phyloP scores from a whole-genome alignment of 179 eudicot species.

The Gypsophila paniculata region DNA sequence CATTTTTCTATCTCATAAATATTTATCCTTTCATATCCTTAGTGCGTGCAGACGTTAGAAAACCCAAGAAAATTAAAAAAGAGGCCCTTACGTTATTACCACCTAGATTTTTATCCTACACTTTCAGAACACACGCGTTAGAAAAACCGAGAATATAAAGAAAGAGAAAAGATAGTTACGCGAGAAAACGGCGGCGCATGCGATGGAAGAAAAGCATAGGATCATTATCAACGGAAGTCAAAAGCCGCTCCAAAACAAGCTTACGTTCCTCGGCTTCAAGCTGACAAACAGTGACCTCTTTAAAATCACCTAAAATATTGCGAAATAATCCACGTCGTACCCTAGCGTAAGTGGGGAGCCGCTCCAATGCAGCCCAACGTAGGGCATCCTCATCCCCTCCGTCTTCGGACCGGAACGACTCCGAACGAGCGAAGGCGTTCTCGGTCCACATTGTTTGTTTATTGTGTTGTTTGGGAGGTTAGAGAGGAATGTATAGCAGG shows the following conservation, averaged over 20 bases:
- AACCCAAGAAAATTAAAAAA: no score
- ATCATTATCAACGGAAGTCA: slow-evolving; percentile 54
- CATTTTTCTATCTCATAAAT: no score
- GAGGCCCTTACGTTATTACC: no score
- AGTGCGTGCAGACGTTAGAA: no score
- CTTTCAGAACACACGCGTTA: no score
- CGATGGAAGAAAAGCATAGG: slow-evolving; percentile 58
- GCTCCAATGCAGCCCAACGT: slow-evolving; percentile 86
- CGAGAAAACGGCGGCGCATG: slow-evolving; percentile 67
- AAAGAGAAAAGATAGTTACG: slow-evolving; percentile 26
- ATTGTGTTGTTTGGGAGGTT: no score
- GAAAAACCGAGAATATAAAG: neutral
- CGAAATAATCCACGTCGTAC: slow-evolving; percentile 64
- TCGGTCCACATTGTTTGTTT: slow-evolving; percentile 61
- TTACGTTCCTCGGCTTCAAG: slow-evolving; percentile 53
- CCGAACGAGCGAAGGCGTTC: slow-evolving; percentile 55
- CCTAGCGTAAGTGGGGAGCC: slow-evolving; percentile 75
- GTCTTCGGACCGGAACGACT: slow-evolving; percentile 60
- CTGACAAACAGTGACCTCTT: slow-evolving; percentile 54
- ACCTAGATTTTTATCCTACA: no score
- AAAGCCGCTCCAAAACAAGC: slow-evolving; percentile 60
- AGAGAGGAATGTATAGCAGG: neutral
- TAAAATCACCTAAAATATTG: slow-evolving; percentile 51
- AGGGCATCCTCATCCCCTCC: slow-evolving; percentile 72
- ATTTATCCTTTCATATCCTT: no score